Percentiles rank a stretch among this genome's conserved stretches.
Conservation (phyloP, 225 moss, liverwort and hornwort species). For the Marchantia polymorpha region DNA sequence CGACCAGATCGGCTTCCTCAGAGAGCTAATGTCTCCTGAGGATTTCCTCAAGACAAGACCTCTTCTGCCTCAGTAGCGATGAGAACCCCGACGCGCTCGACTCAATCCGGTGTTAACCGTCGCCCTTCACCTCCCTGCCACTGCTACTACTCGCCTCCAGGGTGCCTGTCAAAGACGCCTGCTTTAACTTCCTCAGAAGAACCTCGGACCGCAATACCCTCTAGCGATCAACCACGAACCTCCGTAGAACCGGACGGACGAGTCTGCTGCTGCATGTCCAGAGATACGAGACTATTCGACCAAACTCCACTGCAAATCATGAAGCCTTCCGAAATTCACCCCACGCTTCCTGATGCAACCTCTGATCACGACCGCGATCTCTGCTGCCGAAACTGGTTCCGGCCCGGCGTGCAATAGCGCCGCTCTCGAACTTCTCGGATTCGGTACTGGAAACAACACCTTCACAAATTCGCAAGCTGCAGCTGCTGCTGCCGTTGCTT, state of each 20-base stretch:
- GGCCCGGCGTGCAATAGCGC: background rate
- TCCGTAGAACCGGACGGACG: background rate
- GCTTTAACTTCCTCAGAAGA: background rate
- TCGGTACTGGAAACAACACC: background rate
- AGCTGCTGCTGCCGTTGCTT: background rate
- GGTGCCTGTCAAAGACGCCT: background rate
- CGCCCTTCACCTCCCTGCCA: slow-evolving; percentile 4
- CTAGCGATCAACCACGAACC: slow-evolving; percentile 2
- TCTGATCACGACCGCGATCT: background rate
- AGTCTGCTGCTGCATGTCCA: slow-evolving; percentile 6
- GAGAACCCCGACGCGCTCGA: background rate
- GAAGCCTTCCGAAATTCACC: slow-evolving; percentile 11
- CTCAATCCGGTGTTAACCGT: background rate
- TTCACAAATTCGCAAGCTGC: background rate
- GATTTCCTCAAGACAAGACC: slow-evolving; percentile 3
- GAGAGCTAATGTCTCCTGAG: slow-evolving; percentile 6
- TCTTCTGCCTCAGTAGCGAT: background rate
- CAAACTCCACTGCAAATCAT: slow-evolving; percentile 11
- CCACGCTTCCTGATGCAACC: background rate
- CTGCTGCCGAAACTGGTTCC: background rate
- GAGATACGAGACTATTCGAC: background rate
- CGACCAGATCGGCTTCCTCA: background rate
- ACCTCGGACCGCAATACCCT: background rate
- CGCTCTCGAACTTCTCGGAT: no score
- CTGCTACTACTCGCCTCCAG: background rate